phyloP scores from a whole-genome alignment of 352 stramenopile genomes.

The Pythium guiyangense region DNA sequence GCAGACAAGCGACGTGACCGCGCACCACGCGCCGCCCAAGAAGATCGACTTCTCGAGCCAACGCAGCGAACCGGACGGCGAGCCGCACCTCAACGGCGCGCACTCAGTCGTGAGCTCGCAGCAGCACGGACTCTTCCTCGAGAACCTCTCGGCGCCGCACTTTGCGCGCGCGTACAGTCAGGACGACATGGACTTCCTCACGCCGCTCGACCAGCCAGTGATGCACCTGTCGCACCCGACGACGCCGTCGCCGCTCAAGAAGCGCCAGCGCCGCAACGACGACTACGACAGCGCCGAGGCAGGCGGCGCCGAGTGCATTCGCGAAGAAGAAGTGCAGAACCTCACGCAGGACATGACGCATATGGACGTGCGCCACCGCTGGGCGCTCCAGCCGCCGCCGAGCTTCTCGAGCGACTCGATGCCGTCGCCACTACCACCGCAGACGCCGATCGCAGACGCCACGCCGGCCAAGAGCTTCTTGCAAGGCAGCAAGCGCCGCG shows the following conservation, averaged over 20 bases:
- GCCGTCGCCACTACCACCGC: conserved; percentile 28
- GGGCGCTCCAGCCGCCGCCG: conserved; percentile 20
- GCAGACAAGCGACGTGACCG: conserved; percentile 12
- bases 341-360: conserved; percentile 73
- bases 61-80: conserved; percentile 62
- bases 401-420: conserved; percentile 54
- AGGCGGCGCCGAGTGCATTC: conserved; percentile 26
- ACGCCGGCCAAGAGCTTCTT: conserved; percentile 23
- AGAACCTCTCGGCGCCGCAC: conserved; percentile 23
- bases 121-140: conserved; percentile 21
- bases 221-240: conserved; percentile 78
- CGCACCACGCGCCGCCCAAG: conserved; percentile 35
- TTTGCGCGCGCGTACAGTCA: conserved; percentile 67
- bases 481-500: conserved; percentile 21
- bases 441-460: conserved; percentile 20
- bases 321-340: conserved; percentile 63
- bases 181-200: conserved; percentile 84
- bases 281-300: conserved; percentile 1
- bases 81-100: conserved; percentile 20
- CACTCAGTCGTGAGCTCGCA: conserved; percentile 17
- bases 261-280: conserved; percentile 44
- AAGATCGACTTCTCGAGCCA: conserved; percentile 82
- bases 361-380: conserved; percentile 46
- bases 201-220: conserved; percentile 76
- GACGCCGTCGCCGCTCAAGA: conserved; percentile 80